Evolutionary conservation across 768 basidiomycete genomes (phyloP), one percentile per base, ranked within the genome.

Genomic region (Macrolepiota dolichaula): DNA sequence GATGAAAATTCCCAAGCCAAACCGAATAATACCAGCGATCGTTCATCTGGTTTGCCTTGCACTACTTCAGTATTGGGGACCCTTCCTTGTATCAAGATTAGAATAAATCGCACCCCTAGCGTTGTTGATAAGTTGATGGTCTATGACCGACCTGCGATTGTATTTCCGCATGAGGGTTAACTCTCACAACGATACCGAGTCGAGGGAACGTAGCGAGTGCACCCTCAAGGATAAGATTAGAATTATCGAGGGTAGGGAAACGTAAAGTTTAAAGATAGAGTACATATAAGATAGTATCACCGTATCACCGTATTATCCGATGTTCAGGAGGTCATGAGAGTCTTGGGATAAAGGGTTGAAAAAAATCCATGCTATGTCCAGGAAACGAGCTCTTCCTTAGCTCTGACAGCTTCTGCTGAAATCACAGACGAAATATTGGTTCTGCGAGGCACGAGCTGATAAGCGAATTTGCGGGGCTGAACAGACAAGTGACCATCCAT

Each of bases 401-500:
- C 65, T 27, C 58, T 56, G 22, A 27, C 56, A 17, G 65, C 63
- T 46, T 65, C 64, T 9, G 40, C 42, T 49, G 27, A 13, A 57
- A 69, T 64, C 2, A 70, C 44, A n/a, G 55, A 25, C 19, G 61
- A 35, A 27, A 32, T 37, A 10, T 50, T 55, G 27, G 59, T 29
- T 13, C 54, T 58, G n/a, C 68, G 57, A 19, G 59, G 47, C 0
- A 59, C 40, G 25, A 71, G 51, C 13, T 25, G 25, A 62, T 68
- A 70, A 10, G 57, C 51, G 19, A 71, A 67, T 22, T 64, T 53
- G 1, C 58, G 54, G 12, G 70, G 70, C 12, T 63, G 66, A 42
- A 67, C 50, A 15, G 67, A 68, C 27, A 69, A 52, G 11, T 68
- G 67, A 0, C 62, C 64, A 12, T 61, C 59, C 46, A 69, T 65